Conservation (phyloP, 148 eudicot species). For the Vaccinium vitisidaea region DNA sequence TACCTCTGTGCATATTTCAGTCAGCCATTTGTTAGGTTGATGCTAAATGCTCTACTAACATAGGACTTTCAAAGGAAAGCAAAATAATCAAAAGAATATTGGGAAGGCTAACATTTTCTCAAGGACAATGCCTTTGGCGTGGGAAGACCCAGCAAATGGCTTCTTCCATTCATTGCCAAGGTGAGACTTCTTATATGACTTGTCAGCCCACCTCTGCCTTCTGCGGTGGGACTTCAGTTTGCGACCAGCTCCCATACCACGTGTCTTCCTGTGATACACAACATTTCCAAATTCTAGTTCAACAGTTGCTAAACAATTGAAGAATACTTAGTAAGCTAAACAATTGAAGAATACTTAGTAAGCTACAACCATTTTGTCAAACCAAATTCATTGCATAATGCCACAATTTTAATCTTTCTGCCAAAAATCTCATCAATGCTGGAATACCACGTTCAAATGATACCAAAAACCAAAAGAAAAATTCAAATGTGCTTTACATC, state of each 20-base stretch:
- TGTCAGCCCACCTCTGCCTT: conserved; percentile 85
- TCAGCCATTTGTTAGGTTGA: conserved; percentile 7
- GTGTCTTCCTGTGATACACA: conserved; percentile 50
- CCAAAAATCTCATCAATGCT: not conserved
- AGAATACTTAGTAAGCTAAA: not conserved
- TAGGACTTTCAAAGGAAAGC: not conserved
- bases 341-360: not conserved
- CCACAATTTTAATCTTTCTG: not conserved
- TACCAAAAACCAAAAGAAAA: not conserved
- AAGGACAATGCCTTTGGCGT: conserved; percentile 84
- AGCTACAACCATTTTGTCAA: not conserved
- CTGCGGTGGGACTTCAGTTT: conserved; percentile 84
- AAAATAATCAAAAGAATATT: not conserved
- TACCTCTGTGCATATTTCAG: conserved; percentile 29
- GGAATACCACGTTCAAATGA: not conserved
- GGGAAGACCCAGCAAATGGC: conserved; percentile 82
- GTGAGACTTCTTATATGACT: conserved; percentile 80
- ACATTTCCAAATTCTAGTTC: not conserved
- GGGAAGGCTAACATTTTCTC: conserved; percentile 56
- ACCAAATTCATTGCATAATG: not conserved
- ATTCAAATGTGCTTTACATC: not conserved
- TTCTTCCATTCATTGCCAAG: conserved; percentile 93
- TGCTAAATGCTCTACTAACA: not conserved
- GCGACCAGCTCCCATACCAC: conserved; percentile 89
- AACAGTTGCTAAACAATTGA: not conserved